Base-by-base conservation (phyloP, 805 yeast species). In the Debaryomyces hansenii region DNA sequence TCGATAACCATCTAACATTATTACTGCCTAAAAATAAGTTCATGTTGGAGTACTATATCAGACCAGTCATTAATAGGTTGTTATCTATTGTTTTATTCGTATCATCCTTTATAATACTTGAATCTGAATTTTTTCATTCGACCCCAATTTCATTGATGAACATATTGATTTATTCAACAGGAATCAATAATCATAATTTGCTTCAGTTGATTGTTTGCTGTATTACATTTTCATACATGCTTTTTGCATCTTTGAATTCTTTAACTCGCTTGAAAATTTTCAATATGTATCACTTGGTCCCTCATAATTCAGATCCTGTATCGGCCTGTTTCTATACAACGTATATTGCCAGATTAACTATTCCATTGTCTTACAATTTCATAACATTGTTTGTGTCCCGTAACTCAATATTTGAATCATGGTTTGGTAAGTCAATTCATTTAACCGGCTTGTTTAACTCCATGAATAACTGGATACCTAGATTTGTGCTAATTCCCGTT, bases 311-410 rank as follows among this genome's bases (percentile, higher is more conserved):
- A 0, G 92, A 85, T 59, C 85, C 88, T 0, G 85, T 87, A 0
- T 82, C 89, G 12, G 77, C 86, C 18, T 75, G 88, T 29, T 89
- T 88, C 60, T 89, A 87, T 62, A 82, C 90, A 16, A 85, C 87
- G 56, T 88, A 89, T 56, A 83, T 88, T 15, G 85, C 91, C 42
- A 81, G 96, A 51, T 70, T 89, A 60, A 87, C 96, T 0, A 83
- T 89, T 10, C 96, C 96, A 9, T 70, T 89, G 51, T 82, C 88
- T 20, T 89, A 85, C 66, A 89, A 89, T 64, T 89, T 86, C 59
- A 63, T 88, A 46, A 85, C 87, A 42, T 69, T 89, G 44, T 75
- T 85, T 47, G 74, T 81, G 2, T 70, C 77, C 15, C 67, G 84
- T 21, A 46, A 63, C 20, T 72, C 82, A 1, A 68, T 73, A 10